Base-by-base conservation (phyloP, 768 basidiomycete species). In the Mycena latifolia region DNA sequence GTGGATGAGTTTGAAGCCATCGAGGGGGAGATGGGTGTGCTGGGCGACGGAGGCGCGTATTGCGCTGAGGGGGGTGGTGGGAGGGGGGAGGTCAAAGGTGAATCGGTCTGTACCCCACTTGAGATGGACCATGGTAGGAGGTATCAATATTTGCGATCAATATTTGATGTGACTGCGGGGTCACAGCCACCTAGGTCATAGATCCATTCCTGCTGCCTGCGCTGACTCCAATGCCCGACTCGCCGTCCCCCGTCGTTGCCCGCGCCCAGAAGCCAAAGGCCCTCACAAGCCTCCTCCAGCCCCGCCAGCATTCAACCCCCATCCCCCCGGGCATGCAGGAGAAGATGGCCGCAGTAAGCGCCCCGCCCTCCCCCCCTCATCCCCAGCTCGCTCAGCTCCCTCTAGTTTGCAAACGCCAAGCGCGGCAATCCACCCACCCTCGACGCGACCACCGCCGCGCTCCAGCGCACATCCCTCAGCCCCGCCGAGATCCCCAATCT, bases 281-380 rank as follows among this genome's bases (percentile, higher is more conserved):
- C 51, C 69, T 81, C 73, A 80, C 80, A 27, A 77, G 80, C 62
- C 80, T 89, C 48, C 84, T 89, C 67, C 78, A 77, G 74, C 61
- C 65, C 76, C 63, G 73, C 69, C 63, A 74, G 65, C 78, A 80
- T 45, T 77, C 86, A 22, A 91, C 91, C 0, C 91, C 92, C 51
- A 93, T 99, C 67, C 96, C 96, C 0, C 94, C 96, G 0, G 85
- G 88, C 50, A 85, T 99, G 48, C 95, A 96, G 75, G 94, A 93
- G 67, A 98, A 95, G 83, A 93, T 98, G 92, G 93, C 92, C 45
- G 93, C 92, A 29, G 95, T 96, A 75, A 71, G 78, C 83, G 41
- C 50, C 22, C 41, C 9, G 71, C 77, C 14, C 83, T 46, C 47
- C 22, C 41, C 8, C 17, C 28, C 43, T 24, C 45, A 50, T 39